Conservation (phyloP, 2,329 filamentous ascomycete species). For the Septoria petroselini region DNA sequence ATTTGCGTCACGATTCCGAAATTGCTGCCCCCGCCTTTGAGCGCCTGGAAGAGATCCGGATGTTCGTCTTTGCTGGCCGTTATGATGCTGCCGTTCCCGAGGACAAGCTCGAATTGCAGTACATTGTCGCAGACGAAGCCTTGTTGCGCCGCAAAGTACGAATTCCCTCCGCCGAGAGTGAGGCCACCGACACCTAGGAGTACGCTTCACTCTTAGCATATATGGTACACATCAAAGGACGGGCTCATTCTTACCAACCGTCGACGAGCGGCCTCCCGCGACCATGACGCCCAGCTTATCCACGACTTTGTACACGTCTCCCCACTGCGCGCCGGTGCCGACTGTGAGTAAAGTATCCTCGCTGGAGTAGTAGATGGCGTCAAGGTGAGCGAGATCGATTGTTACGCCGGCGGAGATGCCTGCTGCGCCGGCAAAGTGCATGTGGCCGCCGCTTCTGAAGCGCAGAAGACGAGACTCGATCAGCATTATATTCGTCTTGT, state of each 20-base stretch:
- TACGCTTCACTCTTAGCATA: too few relatives aligned
- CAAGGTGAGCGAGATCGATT: constrained; percentile 27
- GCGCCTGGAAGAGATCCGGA: constrained; percentile 25
- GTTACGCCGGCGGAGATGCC: constrained; percentile 30
- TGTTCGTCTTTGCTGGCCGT: constrained; percentile 24
- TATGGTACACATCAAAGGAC: neutral
- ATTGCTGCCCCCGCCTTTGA: constrained; percentile 29
- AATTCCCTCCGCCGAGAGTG: constrained; percentile 33
- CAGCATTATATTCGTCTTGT: too few relatives aligned
- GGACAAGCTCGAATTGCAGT: constrained; percentile 29
- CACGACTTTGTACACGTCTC: constrained; percentile 20
- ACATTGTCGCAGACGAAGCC: constrained; percentile 34
- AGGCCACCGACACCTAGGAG: constrained; percentile 28
- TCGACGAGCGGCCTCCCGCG: constrained; percentile 24
- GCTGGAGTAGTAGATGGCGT: constrained; percentile 16
- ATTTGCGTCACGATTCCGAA: constrained; percentile 31
- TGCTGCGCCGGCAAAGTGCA: constrained; percentile 23
- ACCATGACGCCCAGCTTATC: constrained; percentile 21
- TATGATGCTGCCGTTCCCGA: constrained; percentile 27
- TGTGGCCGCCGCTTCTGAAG: constrained; percentile 28
- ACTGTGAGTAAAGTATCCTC: constrained; percentile 32
- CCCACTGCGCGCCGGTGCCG: constrained; percentile 34
- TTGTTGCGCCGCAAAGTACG: constrained; percentile 27
- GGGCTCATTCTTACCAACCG: constrained; percentile 19
- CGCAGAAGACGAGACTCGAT: too few relatives aligned